phyloP scores from a whole-genome alignment of 164 flowering plant species.

The Litsea cubeba region DNA sequence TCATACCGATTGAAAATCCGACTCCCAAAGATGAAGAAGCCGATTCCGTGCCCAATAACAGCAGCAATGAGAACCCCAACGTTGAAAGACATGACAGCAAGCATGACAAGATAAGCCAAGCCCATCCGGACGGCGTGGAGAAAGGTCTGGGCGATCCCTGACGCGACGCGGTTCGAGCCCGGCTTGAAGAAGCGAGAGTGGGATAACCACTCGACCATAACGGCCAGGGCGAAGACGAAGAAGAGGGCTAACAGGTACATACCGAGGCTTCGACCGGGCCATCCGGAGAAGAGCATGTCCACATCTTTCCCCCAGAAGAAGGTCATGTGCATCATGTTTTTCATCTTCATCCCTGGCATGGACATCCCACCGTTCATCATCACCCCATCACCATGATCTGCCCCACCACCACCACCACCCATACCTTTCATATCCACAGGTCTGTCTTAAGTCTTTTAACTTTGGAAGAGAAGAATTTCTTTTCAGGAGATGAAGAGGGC shows the following conservation, averaged over 20 bases:
- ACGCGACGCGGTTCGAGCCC: conserved; percentile 1
- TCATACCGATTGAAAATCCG: background rate
- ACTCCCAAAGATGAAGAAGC: conserved; percentile 23
- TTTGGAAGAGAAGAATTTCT: too few relatives aligned
- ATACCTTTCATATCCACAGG: too few relatives aligned
- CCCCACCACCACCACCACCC: too few relatives aligned
- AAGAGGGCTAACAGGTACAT: conserved; percentile 38
- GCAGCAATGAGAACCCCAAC: conserved; percentile 21
- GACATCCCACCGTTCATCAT: background rate
- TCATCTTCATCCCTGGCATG: background rate
- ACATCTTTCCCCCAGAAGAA: conserved; percentile 44
- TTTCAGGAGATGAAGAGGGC: too few relatives aligned
- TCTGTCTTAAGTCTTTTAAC: too few relatives aligned
- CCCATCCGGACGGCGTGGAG: conserved; percentile 25
- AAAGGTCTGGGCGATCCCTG: conserved; percentile 16
- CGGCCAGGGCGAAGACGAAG: conserved; percentile 25
- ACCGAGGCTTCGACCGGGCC: conserved; percentile 34
- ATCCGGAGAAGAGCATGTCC: conserved; percentile 34
- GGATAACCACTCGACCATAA: conserved; percentile 33
- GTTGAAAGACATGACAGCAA: conserved; percentile 39
- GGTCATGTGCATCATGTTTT: conserved; percentile 32
- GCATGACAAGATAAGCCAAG: conserved; percentile 36
- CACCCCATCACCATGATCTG: too few relatives aligned
- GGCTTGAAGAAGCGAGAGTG: conserved; percentile 9
- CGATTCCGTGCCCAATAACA: conserved; percentile 28